Conservation (phyloP, 768 basidiomycete genomes). For the Pulveroboletus sp. region DNA sequence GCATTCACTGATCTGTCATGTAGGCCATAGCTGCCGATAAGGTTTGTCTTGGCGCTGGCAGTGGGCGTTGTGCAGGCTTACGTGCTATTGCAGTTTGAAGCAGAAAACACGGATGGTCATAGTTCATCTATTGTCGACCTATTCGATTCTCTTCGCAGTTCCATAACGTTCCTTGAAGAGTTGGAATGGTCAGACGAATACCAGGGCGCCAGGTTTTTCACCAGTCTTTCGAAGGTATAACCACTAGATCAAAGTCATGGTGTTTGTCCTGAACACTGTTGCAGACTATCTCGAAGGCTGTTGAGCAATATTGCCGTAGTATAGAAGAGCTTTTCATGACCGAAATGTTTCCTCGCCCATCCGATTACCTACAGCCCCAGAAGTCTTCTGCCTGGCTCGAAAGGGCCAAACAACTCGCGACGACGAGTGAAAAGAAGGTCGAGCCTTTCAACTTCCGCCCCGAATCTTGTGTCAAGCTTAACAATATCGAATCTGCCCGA, state of each 20-base stretch:
- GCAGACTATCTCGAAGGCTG: slow-evolving; percentile 85
- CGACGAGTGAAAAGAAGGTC: slow-evolving; percentile 81
- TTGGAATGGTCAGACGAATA: slow-evolving; percentile 91
- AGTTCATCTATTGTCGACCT: slow-evolving; percentile 98
- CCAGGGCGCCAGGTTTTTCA: slow-evolving; percentile 86
- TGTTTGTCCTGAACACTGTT: neutral
- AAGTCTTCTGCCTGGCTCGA: slow-evolving; percentile 88
- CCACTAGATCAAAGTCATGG: neutral
- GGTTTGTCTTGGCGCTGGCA: slow-evolving; percentile 36
- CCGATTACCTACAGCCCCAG: slow-evolving; percentile 75
- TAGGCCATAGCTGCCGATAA: slow-evolving; percentile 82
- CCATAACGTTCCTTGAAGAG: slow-evolving; percentile 82
- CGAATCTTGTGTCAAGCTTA: slow-evolving; percentile 94
- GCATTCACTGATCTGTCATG: slow-evolving; percentile 6
- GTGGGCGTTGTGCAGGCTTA: slow-evolving; percentile 1
- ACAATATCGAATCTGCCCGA: slow-evolving; percentile 92
- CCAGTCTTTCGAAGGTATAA: slow-evolving; percentile 78
- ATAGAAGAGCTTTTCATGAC: slow-evolving; percentile 86
- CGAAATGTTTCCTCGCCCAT: slow-evolving; percentile 90
- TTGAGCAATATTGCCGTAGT: slow-evolving; percentile 86
- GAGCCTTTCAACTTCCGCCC: slow-evolving; percentile 94
- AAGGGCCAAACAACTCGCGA: slow-evolving; percentile 73
- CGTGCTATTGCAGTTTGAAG: slow-evolving; percentile 54
- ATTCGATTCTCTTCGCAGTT: slow-evolving; percentile 89
- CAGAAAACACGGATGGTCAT: slow-evolving; percentile 74